phyloP scores from a whole-genome alignment of 805 yeast genomes.

The Starmerella gropengiesseri region DNA sequence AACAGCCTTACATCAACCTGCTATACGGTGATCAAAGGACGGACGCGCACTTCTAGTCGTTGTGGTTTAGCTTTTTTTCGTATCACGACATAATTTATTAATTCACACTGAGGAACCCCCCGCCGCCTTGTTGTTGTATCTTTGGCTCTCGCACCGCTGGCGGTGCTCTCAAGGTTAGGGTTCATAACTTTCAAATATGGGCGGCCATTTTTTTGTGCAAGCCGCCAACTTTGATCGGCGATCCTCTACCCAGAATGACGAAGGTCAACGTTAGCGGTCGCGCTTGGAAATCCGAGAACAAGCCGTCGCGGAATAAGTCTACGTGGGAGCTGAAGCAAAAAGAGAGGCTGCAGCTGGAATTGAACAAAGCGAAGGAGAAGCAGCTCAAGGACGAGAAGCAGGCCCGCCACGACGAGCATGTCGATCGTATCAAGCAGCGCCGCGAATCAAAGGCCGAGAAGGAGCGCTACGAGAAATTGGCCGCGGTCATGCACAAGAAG shows the following conservation, averaged over 20 bases:
- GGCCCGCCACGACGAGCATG: conserved; percentile 40
- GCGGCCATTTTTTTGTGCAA: conserved; percentile 3
- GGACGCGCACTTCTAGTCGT: no score
- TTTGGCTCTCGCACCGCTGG: no score
- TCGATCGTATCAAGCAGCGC: conserved; percentile 44
- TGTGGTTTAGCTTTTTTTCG: no score
- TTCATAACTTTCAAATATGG: no score
- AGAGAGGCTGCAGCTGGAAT: conserved; percentile 53
- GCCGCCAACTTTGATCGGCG: neutral
- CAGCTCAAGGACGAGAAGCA: conserved; percentile 73
- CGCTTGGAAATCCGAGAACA: conserved; percentile 30
- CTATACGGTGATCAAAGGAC: no score
- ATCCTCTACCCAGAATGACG: conserved; percentile 12
- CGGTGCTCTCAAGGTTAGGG: no score
- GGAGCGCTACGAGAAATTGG: conserved; percentile 75
- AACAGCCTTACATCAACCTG: no score
- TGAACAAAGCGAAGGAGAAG: conserved; percentile 55
- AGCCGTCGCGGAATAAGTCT: conserved; percentile 32
- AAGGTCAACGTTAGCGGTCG: conserved; percentile 30
- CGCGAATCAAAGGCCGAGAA: conserved; percentile 74
- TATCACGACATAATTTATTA: no score
- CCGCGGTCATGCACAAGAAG: conserved; percentile 83
- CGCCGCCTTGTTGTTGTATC: no score
- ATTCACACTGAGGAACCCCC: no score
- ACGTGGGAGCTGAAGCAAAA: conserved; percentile 59